Conservation (phyloP, 1,139 yeast species). For the Ogataea hybrid region DNA sequence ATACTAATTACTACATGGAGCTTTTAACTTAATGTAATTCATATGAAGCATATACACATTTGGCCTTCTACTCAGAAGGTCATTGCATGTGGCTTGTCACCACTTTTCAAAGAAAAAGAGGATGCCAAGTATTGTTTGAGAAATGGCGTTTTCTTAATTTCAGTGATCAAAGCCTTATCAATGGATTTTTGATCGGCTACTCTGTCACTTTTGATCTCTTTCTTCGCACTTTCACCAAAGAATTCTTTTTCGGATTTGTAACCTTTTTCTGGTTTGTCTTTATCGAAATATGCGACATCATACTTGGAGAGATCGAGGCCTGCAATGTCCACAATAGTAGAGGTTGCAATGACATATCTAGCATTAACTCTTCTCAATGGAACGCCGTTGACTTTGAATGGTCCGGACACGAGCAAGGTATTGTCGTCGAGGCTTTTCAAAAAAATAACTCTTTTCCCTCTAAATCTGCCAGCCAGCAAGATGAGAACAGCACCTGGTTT, state of each 20-base stretch:
- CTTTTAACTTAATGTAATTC: constrained; percentile 1
- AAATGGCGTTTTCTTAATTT: constrained; percentile 97
- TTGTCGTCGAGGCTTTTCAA: constrained; percentile 97
- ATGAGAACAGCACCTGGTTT: constrained; percentile 99
- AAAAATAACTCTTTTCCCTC: constrained; percentile 99
- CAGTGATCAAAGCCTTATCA: constrained; percentile 90
- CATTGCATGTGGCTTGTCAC: constrained; percentile 99
- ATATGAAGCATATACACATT: neutral
- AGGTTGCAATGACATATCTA: constrained; percentile 98
- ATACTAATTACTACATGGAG: no score
- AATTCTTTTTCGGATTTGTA: constrained; percentile 88
- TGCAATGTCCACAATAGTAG: constrained; percentile 81
- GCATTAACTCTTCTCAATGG: constrained; percentile 99
- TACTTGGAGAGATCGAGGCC: constrained; percentile 88
- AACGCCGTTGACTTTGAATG: constrained; percentile 99
- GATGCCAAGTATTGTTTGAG: constrained; percentile 97
- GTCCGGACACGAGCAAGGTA: constrained; percentile 98
- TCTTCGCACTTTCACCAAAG: constrained; percentile 86
- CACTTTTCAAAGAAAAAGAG: constrained; percentile 96
- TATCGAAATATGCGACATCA: constrained; percentile 95
- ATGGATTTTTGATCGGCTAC: constrained; percentile 97
- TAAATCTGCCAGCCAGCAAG: constrained; percentile 99
- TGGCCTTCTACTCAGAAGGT: constrained; percentile 64
- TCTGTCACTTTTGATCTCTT: constrained; percentile 91
- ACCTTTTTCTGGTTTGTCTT: constrained; percentile 83